Conservation (phyloP, 129 eudicot genomes). For the Artemisia argyi region DNA sequence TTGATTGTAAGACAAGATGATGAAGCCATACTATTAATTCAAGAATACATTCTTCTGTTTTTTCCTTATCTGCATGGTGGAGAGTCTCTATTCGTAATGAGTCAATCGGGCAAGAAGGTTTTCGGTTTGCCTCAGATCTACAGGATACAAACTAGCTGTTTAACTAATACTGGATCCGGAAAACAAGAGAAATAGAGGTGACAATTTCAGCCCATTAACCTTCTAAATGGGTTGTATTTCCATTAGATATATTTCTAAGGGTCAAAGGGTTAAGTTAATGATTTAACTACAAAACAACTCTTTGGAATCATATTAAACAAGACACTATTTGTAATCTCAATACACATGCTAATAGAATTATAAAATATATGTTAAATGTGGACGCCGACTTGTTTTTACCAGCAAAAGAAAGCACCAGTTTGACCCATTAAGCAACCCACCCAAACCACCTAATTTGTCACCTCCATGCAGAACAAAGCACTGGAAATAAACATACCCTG, state of each 20-base stretch:
- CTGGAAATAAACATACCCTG: conserved; percentile 56
- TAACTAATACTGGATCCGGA: conserved; percentile 5
- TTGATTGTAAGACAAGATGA: conserved; percentile 73
- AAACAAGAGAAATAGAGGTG: not conserved
- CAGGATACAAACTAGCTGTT: not conserved
- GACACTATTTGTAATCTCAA: not conserved
- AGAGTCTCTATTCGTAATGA: conserved; percentile 83
- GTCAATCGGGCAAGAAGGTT: conserved; percentile 68
- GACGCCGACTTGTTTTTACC: not conserved
- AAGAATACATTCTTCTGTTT: conserved; percentile 77
- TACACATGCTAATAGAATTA: too few species aligned
- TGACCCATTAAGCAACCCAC: not conserved
- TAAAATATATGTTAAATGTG: not conserved
- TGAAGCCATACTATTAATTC: conserved; percentile 91
- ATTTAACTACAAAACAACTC: not conserved
- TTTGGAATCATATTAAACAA: not conserved
- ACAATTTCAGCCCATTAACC: not conserved
- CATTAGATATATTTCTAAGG: not conserved
- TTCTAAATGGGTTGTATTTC: not conserved
- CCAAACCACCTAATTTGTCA: not conserved
- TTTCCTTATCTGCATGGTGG: conserved; percentile 85
- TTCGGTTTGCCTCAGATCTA: conserved; percentile 74
- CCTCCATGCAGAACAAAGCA: not conserved
- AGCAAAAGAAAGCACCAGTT: not conserved
- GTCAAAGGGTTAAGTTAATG: conserved; percentile 2